phyloP scores from a whole-genome alignment of 73 alveolate species.

The Tetrahymena borealis region DNA sequence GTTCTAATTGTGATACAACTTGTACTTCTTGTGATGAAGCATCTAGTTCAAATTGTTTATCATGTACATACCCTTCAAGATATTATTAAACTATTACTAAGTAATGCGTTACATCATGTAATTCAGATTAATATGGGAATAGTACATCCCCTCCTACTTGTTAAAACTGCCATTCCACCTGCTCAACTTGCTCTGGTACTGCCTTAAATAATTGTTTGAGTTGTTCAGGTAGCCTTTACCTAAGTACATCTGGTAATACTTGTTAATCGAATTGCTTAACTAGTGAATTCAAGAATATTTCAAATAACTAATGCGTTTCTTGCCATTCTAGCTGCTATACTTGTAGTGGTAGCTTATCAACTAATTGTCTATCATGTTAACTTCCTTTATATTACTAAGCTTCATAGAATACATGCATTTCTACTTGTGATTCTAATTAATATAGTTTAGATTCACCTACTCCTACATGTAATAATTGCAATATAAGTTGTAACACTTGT shows the following conservation, averaged over 20 bases:
- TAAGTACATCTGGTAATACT: background rate
- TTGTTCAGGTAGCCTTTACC: background rate
- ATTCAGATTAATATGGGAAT: background rate
- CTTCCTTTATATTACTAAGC: background rate
- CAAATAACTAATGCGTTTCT: background rate
- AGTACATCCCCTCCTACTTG: background rate
- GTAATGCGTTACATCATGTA: background rate
- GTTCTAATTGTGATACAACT: background rate
- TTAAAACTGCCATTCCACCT: background rate
- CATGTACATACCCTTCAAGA: background rate
- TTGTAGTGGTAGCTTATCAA: background rate
- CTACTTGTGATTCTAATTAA: background rate
- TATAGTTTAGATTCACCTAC: background rate
- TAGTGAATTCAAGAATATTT: background rate
- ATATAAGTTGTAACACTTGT: background rate
- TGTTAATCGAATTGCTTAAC: background rate
- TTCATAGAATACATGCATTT: background rate
- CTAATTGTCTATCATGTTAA: background rate
- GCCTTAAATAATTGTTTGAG: background rate
- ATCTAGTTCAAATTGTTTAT: background rate
- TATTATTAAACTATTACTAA: background rate
- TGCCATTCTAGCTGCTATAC: background rate
- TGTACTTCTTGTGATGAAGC: too few species aligned
- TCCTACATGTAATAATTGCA: background rate
- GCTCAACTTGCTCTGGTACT: background rate